Conservation (phyloP, 2,329 filamentous ascomycete genomes). For the Raffaelea ambrosiae region DNA sequence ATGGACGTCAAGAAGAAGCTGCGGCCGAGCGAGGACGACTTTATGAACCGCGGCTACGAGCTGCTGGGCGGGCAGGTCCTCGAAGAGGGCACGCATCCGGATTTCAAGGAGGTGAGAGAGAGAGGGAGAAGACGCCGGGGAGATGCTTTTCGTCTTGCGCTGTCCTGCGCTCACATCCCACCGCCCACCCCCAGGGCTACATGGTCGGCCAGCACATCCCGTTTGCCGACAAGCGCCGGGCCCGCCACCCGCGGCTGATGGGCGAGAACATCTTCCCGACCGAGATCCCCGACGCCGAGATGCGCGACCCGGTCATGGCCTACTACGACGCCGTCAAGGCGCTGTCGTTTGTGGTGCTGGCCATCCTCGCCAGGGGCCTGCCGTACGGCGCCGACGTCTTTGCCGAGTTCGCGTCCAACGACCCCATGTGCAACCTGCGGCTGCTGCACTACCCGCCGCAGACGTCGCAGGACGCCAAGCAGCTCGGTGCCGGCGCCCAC, state of each 20-base stretch:
- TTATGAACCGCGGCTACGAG: conserved; percentile 39
- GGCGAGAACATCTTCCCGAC: conserved; percentile 28
- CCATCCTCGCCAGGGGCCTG: conserved; percentile 32
- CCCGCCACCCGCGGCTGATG: conserved; percentile 30
- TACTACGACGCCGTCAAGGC: conserved; percentile 31
- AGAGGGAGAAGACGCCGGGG: not conserved
- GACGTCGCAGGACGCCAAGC: conserved; percentile 20
- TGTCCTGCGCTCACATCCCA: not conserved
- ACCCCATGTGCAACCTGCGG: conserved; percentile 33
- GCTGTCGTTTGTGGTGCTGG: conserved; percentile 30
- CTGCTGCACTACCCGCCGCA: conserved; percentile 42
- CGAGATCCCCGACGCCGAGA: conserved; percentile 16
- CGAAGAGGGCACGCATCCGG: conserved; percentile 33
- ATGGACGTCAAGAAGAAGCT: conserved; percentile 34
- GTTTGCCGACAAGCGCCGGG: conserved; percentile 15
- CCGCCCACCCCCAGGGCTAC: conserved; percentile 20
- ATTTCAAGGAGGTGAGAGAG: conserved; percentile 23
- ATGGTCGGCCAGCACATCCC: conserved; percentile 31
- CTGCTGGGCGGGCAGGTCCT: conserved; percentile 34
- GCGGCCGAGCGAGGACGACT: conserved; percentile 11
- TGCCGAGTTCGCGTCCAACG: conserved; percentile 29
- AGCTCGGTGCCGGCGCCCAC: conserved; percentile 35
- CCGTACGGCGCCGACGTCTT: conserved; percentile 32
- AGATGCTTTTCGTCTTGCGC: conserved; percentile 31
- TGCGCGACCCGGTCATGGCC: conserved; percentile 27